These are phyloP conservation scores for Colletotrichum spinosum DNA, from an alignment of 2,329 filamentous ascomycete species.

Conservation along the genomic window DNA sequence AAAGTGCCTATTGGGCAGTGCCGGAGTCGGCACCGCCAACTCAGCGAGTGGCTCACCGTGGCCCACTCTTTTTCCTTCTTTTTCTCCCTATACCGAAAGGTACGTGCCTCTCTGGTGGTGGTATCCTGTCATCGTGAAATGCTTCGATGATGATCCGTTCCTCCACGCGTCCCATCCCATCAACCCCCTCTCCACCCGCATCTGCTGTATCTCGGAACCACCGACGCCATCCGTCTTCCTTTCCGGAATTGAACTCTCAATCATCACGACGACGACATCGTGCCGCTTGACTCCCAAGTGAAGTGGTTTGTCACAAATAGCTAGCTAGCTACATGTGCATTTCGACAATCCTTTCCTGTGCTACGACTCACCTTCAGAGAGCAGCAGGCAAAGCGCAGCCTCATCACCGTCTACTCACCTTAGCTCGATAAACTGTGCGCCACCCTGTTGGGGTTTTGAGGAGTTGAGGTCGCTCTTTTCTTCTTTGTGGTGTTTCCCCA, in stretches of 20 bases:
- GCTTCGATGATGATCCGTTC: background rate
- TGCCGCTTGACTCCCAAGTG: background rate
- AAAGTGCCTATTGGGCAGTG: background rate
- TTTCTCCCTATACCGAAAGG: background rate
- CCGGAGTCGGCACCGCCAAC: conserved; percentile 12
- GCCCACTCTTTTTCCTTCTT: background rate
- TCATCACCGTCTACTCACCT: conserved; percentile 4
- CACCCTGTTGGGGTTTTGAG: conserved; percentile 20
- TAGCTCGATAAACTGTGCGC: conserved; percentile 11
- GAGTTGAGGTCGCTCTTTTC: background rate
- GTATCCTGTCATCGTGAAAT: background rate
- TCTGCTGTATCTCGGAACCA: conserved; percentile 6
- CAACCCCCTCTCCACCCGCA: background rate
- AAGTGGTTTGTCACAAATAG: background rate
- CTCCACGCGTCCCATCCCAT: background rate
- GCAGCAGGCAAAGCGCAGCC: background rate
- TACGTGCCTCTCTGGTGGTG: background rate
- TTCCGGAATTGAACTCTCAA: background rate
- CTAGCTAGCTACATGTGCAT: conserved; percentile 1
- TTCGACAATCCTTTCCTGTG: conserved; percentile 7
- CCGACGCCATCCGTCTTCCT: conserved; percentile 29
- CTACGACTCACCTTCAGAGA: background rate
- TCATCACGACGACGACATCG: conserved; percentile 21
- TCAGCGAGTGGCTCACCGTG: background rate
- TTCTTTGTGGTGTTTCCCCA: background rate